A percentile compares a stretch with the other conserved stretches of the same genome.
phyloP scores from a whole-genome alignment of 2,329 filamentous ascomycete species.

The Dichotomopilus funicola region DNA sequence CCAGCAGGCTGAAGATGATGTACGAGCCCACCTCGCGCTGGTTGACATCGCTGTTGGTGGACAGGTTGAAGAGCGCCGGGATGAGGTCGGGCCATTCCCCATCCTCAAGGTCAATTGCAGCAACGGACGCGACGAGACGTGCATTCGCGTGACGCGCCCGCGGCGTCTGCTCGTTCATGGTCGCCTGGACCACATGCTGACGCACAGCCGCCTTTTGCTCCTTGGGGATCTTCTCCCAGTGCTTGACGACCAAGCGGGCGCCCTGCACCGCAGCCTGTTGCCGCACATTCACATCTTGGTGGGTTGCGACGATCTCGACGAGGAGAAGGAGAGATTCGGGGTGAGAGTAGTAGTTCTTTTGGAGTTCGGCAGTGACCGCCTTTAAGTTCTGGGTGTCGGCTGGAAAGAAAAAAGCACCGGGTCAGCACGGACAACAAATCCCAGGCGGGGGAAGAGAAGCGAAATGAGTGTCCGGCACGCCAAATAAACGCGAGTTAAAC shows the following conservation, averaged over 20 bases:
- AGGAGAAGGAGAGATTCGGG: conserved; percentile 79
- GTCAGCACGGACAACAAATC: not conserved
- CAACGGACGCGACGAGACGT: conserved; percentile 80
- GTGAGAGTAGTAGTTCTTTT: conserved; percentile 87
- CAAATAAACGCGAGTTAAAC: not conserved
- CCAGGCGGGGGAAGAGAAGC: not conserved
- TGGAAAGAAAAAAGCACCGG: conserved; percentile 38
- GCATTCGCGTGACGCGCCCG: conserved; percentile 80
- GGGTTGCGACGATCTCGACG: conserved; percentile 79
- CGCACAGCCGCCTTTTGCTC: conserved; percentile 76
- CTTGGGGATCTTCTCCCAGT: conserved; percentile 70
- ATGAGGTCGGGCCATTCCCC: conserved; percentile 81
- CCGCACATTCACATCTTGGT: conserved; percentile 65
- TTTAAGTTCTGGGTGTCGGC: conserved; percentile 87
- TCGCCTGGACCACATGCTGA: conserved; percentile 75
- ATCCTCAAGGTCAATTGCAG: conserved; percentile 77
- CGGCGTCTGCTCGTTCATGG: conserved; percentile 69
- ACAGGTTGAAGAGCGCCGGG: conserved; percentile 70
- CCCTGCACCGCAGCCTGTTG: conserved; percentile 91
- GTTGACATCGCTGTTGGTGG: conserved; percentile 64
- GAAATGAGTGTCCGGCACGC: not conserved
- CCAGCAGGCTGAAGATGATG: conserved; percentile 85
- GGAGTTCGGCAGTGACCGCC: conserved; percentile 79
- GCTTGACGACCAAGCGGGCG: conserved; percentile 72
- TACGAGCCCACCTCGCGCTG: conserved; percentile 89